Percentiles rank a stretch among this genome's conserved stretches.
Conservation (phyloP, 306 rosid genomes). For the Carpinus fangiana region DNA sequence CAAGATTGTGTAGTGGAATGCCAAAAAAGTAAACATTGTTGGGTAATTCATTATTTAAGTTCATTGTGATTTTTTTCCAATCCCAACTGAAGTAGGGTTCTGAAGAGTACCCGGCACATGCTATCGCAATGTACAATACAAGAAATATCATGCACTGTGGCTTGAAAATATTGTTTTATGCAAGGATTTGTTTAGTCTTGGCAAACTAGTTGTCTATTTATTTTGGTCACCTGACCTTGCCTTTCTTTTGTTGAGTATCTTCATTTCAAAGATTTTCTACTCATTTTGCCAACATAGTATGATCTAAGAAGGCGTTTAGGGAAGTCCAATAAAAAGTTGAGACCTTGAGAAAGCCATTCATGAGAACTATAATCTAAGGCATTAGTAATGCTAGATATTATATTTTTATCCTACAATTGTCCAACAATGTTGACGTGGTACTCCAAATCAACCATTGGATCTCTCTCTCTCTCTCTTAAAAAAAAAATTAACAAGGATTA, state of each 20-base stretch:
- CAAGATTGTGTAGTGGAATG: not conserved
- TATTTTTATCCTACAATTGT: too few relatives aligned
- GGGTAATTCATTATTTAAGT: not conserved
- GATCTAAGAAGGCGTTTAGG: not conserved
- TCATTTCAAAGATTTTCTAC: not conserved
- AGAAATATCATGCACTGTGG: not conserved
- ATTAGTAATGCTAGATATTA: not conserved
- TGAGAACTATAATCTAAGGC: not conserved
- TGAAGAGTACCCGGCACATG: not conserved
- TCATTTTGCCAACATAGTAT: not conserved
- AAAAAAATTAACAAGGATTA: too few relatives aligned
- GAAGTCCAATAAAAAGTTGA: not conserved
- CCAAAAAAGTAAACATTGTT: not conserved
- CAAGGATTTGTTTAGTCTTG: not conserved
- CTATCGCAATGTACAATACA: not conserved
- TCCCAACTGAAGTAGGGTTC: not conserved
- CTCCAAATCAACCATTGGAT: too few relatives aligned
- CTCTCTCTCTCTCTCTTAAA: too few relatives aligned
- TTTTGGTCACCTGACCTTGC: not conserved
- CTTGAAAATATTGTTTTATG: not conserved
- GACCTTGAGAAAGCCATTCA: conserved; percentile 1
- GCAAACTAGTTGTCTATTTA: not conserved
- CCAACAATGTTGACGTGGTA: too few relatives aligned
- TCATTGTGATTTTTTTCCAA: not conserved
- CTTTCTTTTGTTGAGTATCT: not conserved